phyloP scores from a whole-genome alignment of 768 basidiomycete species.

The Auriscalpium orientale region DNA sequence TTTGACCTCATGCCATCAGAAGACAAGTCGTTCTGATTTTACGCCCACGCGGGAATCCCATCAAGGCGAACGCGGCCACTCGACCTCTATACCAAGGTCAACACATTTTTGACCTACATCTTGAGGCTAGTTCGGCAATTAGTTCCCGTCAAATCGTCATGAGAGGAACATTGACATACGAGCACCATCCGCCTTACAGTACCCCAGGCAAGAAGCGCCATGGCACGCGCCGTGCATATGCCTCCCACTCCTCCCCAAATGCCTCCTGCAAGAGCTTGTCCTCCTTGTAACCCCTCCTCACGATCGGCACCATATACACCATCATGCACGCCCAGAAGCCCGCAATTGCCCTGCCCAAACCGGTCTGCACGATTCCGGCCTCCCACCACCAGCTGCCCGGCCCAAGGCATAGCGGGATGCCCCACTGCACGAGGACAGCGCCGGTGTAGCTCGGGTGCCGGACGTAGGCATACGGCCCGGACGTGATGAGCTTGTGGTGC shows the following conservation, averaged over 20 bases:
- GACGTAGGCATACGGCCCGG: neutral
- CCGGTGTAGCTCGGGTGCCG: slow-evolving; percentile 9
- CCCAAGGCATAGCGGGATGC: neutral
- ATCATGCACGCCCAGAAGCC: neutral
- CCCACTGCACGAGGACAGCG: neutral
- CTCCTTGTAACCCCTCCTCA: neutral
- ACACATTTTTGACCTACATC: too few relatives aligned
- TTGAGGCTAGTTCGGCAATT: too few relatives aligned
- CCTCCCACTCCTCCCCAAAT: slow-evolving; percentile 2
- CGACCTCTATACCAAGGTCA: too few relatives aligned
- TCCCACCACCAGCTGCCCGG: neutral
- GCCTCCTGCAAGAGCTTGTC: neutral
- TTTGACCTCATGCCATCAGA: too few relatives aligned
- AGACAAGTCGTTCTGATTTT: too few relatives aligned
- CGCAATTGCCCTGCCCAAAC: neutral
- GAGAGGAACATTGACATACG: too few relatives aligned
- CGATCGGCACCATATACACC: neutral
- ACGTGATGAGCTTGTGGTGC: neutral
- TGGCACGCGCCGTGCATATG: neutral
- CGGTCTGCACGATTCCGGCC: neutral
- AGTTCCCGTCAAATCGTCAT: too few relatives aligned
- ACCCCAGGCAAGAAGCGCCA: neutral
- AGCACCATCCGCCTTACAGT: neutral
- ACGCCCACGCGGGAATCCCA: too few relatives aligned
- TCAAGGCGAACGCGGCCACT: too few relatives aligned